A percentile compares a stretch with the other conserved stretches of the same genome.
Evolutionary conservation across 1,284 basidiomycete species (phyloP).

Genomic region (Cerrena zonata): DNA sequence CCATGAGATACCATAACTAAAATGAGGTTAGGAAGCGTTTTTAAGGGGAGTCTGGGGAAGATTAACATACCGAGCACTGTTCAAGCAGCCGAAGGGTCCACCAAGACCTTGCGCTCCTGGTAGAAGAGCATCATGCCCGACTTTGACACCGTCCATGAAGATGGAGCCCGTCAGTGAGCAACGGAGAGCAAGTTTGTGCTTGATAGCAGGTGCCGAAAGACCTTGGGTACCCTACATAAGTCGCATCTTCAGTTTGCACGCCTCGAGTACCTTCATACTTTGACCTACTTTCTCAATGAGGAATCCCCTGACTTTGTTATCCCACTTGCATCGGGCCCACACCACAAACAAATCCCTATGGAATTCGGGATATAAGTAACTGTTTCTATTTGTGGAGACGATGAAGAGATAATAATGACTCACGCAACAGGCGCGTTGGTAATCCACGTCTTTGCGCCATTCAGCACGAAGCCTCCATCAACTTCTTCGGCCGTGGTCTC

Average conservation of each 20-base stretch:
- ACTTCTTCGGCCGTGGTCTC: slow-evolving; percentile 83
- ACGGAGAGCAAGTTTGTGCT: slow-evolving; percentile 88
- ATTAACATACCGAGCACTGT: slow-evolving; percentile 65
- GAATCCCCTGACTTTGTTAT: slow-evolving; percentile 87
- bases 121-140: slow-evolving; percentile 67
- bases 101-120: slow-evolving; percentile 73
- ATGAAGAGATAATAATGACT: slow-evolving; percentile 29
- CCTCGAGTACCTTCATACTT: not conserved
- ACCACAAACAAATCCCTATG: slow-evolving; percentile 78
- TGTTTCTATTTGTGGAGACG: not conserved
- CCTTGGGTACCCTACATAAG: slow-evolving; percentile 69
- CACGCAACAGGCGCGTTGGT: slow-evolving; percentile 84
- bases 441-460: slow-evolving; percentile 96
- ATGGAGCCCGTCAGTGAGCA: slow-evolving; percentile 90
- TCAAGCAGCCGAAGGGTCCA: slow-evolving; percentile 86
- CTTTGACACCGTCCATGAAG: slow-evolving; percentile 82
- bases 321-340: slow-evolving; percentile 95
- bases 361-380: slow-evolving; percentile 1
- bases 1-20: slow-evolving; percentile 86
- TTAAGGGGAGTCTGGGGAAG: not conserved
- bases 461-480: slow-evolving; percentile 80
- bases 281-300: slow-evolving; percentile 75
- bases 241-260: no score
- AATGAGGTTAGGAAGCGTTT: not conserved
- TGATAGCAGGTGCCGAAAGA: slow-evolving; percentile 82